Evolutionary conservation across 2,329 filamentous ascomycete species (phyloP), one percentile per base, ranked within the genome.

Genomic region (Aspergillus puulaauensis): DNA sequence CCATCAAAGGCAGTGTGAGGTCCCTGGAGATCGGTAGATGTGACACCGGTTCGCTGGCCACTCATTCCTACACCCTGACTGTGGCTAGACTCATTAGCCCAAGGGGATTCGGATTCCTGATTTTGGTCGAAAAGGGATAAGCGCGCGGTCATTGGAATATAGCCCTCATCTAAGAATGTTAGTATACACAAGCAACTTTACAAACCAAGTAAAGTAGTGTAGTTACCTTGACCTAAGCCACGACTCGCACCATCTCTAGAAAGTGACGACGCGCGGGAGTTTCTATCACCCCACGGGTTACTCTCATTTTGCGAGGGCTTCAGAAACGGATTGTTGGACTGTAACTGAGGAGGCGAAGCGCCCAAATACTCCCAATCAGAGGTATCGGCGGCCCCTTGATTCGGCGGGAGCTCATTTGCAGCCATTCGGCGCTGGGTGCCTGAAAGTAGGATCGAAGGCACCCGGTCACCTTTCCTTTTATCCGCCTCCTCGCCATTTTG

Each of bases 251-350:
- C 62, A 43, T 61, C 63, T 27, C 59, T 54, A 15, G 57, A 59
- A 4, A 57, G 39, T 7, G 66, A 69, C n/a, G 69, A 60, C n/a
- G 55, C 19, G 11, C 60, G 54, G 44, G 57, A 54, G 9, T 63
- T 62, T 48, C 59, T 63, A 14, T 58, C 57, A 7, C 66, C 62
- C 52, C 61, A 64, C 12, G 65, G 59, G 24, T 66, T 64, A 11
- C 62, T 60, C 9, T 67, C 63, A 31, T 60, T 54, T 19, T 66
- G 59, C 31, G 66, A 65, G 3, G 69, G 57, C 53, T 71, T 75
- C 51, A 76, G 46, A 44, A 77, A 77, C 6, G 74, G 74, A 40
- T 77, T 77, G 49, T 76, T 77, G 15, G 74, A 76, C 52, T 67
- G 71, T 23, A 76, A 63, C 46, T 69, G 70, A 33, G 67, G 60